A percentile compares a stretch with the other conserved stretches of the same genome.
phyloP scores from a whole-genome alignment of 306 rosid species.

The Castanospermum australe region DNA sequence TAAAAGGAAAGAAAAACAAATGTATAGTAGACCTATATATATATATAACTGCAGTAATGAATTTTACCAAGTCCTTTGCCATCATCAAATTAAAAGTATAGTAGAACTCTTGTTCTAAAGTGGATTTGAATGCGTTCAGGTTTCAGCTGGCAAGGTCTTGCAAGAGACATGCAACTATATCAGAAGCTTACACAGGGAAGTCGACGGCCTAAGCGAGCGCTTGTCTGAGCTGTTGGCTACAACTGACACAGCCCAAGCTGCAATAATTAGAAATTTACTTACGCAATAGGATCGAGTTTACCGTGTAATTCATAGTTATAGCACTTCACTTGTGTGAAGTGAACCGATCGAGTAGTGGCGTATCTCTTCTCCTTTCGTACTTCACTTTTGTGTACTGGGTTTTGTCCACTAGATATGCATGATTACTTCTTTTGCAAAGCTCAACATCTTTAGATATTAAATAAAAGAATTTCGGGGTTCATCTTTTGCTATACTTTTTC shows the following conservation, averaged over 20 bases:
- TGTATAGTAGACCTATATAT: not conserved
- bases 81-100: too few relatives aligned
- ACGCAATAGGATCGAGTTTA: constrained; percentile 43
- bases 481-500: not conserved
- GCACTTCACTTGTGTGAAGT: not conserved
- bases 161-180: constrained; percentile 93
- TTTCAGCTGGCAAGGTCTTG: constrained; percentile 67
- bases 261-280: constrained; percentile 78
- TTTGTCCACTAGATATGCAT: constrained; percentile 17
- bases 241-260: constrained; percentile 89
- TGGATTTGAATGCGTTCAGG: constrained; percentile 40
- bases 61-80: not conserved
- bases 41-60: not conserved
- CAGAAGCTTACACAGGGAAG: constrained; percentile 80
- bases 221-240: constrained; percentile 78
- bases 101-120: not conserved
- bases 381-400: constrained; percentile 10
- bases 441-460: constrained; percentile 11
- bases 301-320: not conserved
- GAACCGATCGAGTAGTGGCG: not conserved
- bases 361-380: constrained; percentile 20
- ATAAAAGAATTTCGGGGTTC: constrained; percentile 9
- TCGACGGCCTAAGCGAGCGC: constrained; percentile 86
- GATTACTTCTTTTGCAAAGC: not conserved
- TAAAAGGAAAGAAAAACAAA: not conserved